These are phyloP conservation scores for Debaryomyces robertsiae DNA, from an alignment of 1,139 yeast genomes.

Conservation along the genomic window DNA sequence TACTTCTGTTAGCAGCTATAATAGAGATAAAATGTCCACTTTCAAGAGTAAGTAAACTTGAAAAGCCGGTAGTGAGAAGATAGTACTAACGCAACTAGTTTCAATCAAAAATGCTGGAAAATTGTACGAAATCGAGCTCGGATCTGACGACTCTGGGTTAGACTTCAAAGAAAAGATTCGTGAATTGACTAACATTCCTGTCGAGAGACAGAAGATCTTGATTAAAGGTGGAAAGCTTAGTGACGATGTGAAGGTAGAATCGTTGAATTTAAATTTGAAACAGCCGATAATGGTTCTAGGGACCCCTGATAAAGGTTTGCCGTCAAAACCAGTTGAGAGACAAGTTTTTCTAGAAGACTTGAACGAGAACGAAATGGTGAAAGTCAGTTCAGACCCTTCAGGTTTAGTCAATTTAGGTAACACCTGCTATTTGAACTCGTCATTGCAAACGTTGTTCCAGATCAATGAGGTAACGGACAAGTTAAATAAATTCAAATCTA, in stretches of 20 bases:
- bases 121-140: constrained; percentile 67
- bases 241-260: constrained; percentile 54
- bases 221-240: constrained; percentile 86
- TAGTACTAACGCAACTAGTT: constrained; percentile 32
- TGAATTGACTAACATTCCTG: constrained; percentile 77
- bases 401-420: constrained; percentile 91
- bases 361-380: constrained; percentile 45
- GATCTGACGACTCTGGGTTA: constrained; percentile 59
- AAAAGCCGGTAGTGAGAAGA: not conserved
- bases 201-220: constrained; percentile 85
- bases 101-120: constrained; percentile 86
- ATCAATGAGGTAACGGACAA: constrained; percentile 58
- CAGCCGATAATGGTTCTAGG: constrained; percentile 89
- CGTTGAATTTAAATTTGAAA: constrained; percentile 59
- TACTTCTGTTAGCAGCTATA: not conserved
- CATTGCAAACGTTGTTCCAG: constrained; percentile 76
- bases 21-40: constrained; percentile 10
- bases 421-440: constrained; percentile 91
- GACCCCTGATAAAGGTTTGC: constrained; percentile 73
- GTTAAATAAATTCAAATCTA: constrained; percentile 21
- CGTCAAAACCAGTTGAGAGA: constrained; percentile 58
- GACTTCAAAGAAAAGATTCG: constrained; percentile 72
- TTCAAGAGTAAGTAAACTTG: constrained; percentile 13
- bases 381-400: constrained; percentile 59
- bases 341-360: constrained; percentile 72